phyloP scores from a whole-genome alignment of 2,329 filamentous ascomycete genomes.

The Thielaviopsis ethacetica region DNA sequence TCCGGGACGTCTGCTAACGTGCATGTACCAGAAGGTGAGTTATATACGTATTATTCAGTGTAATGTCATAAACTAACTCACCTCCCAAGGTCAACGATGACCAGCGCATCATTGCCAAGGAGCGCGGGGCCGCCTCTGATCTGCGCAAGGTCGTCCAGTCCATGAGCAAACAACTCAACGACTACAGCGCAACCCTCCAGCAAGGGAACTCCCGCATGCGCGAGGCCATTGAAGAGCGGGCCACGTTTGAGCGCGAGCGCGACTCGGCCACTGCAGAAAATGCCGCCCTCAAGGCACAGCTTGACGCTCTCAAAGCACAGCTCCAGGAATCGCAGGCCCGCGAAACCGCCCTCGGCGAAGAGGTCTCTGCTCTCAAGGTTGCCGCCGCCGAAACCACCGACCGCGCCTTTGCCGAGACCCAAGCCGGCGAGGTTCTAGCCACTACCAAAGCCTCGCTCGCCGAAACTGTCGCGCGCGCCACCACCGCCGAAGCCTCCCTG shows the following conservation, averaged over 20 bases:
- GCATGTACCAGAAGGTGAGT: slow-evolving; percentile 12
- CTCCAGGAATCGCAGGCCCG: slow-evolving; percentile 3
- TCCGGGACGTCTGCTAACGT: slow-evolving; percentile 4
- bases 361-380: slow-evolving; percentile 7
- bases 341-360: slow-evolving; percentile 22
- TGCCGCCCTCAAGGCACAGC: slow-evolving; percentile 16
- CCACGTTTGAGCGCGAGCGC: slow-evolving; percentile 29
- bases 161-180: slow-evolving; percentile 29
- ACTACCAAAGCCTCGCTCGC: slow-evolving; percentile 14
- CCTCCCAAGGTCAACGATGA: slow-evolving; percentile 17
- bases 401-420: background rate
- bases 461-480: slow-evolving; percentile 23
- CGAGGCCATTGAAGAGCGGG: slow-evolving; percentile 34
- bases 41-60: background rate
- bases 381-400: background rate
- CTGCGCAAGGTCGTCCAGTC: slow-evolving; percentile 26
- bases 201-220: slow-evolving; percentile 31
- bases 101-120: slow-evolving; percentile 24
- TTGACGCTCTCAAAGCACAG: slow-evolving; percentile 22
- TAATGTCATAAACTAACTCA: slow-evolving; percentile 5
- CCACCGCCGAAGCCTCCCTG: slow-evolving; percentile 18
- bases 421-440: slow-evolving; percentile 2
- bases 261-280: slow-evolving; percentile 20
- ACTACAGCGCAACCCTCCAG: slow-evolving; percentile 27
- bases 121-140: slow-evolving; percentile 16